These are phyloP conservation scores for Didymella glomerata DNA, from an alignment of 2,329 filamentous ascomycete genomes.

Conservation along the genomic window DNA sequence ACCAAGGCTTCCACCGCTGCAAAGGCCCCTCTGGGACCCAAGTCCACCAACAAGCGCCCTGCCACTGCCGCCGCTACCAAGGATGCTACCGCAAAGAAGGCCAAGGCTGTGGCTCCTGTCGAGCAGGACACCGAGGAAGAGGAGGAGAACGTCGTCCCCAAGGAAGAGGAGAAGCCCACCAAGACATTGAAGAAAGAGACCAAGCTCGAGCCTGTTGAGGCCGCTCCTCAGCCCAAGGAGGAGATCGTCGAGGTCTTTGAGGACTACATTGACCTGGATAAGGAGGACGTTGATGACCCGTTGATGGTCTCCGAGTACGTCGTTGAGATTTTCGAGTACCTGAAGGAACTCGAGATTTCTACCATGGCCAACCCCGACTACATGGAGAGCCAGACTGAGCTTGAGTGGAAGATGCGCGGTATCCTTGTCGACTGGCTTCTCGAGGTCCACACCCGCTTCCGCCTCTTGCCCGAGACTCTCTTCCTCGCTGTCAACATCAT, in stretches of 20 bases:
- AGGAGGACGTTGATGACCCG: slow-evolving; percentile 89
- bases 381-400: slow-evolving; percentile 91
- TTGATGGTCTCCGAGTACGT: slow-evolving; percentile 99
- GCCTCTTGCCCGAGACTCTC: slow-evolving; percentile 91
- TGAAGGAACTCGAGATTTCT: slow-evolving; percentile 81
- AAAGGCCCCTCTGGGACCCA: background rate
- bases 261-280: slow-evolving; percentile 71
- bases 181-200: slow-evolving; percentile 62
- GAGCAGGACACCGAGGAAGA: slow-evolving; percentile 46
- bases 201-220: slow-evolving; percentile 49
- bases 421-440: slow-evolving; percentile 98
- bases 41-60: slow-evolving; percentile 50
- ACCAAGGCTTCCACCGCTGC: slow-evolving; percentile 72
- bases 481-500: slow-evolving; percentile 98
- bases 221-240: slow-evolving; percentile 26
- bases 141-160: slow-evolving; percentile 38
- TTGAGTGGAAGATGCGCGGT: slow-evolving; percentile 98
- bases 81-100: slow-evolving; percentile 70
- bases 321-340: slow-evolving; percentile 95
- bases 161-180: slow-evolving; percentile 61
- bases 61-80: slow-evolving; percentile 74
- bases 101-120: slow-evolving; percentile 61
- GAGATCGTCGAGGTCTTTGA: slow-evolving; percentile 42
- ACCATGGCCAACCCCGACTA: slow-evolving; percentile 91
- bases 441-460: slow-evolving; percentile 96